Evolutionary conservation across 2,329 filamentous ascomycete species (phyloP), one percentile per base, ranked within the genome.

Genomic region (Claviceps sorghi): DNA sequence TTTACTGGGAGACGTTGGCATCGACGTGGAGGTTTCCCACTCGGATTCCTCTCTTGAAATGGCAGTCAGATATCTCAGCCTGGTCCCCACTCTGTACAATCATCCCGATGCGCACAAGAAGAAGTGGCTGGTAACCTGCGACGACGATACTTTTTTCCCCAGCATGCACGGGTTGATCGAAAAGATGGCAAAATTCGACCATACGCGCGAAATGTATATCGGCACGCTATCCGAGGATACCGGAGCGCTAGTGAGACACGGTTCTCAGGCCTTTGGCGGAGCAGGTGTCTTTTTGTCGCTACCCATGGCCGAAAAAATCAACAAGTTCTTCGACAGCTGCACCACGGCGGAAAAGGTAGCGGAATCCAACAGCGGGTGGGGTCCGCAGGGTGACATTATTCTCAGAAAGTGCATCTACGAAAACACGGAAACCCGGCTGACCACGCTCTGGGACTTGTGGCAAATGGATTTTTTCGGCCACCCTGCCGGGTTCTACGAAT

Each of bases 61-160:
- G 77, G 77, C 77, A 3, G 74, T 78, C 44, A 73, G 77, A 52
- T 80, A 80, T 58, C 65, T 80, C 22, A 75, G 72, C 0, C 69
- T 80, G 2, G 71, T 78, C 2, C 76, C 77, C 2, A 73, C 72
- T 0, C 64, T 80, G 13, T 80, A 76, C 64, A 72, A 72, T 50
- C 75, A 79, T 57, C 68, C 67, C 2, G 72, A 73, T 2, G 67
- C 74, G 47, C 61, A 60, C 26, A 62, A 61, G 32, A 77, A 74
- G 63, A 79, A 77, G 57, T 83, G 80, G 80, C 70, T 79, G 1
- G 78, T 79, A 15, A 72, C 77, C 15, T 82, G 80, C 60, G 79
- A 83, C 57, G 80, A 83, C 57, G 80, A 83, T 56, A 83, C 80
- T 3, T 83, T 81, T 61, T 83, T 83, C 68, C 73, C 76, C 5